Percentiles rank a stretch among this genome's conserved stretches.
Evolutionary conservation across 495 filamentous ascomycete genomes (phyloP).

Genomic region (Hamigera avellanea): DNA sequence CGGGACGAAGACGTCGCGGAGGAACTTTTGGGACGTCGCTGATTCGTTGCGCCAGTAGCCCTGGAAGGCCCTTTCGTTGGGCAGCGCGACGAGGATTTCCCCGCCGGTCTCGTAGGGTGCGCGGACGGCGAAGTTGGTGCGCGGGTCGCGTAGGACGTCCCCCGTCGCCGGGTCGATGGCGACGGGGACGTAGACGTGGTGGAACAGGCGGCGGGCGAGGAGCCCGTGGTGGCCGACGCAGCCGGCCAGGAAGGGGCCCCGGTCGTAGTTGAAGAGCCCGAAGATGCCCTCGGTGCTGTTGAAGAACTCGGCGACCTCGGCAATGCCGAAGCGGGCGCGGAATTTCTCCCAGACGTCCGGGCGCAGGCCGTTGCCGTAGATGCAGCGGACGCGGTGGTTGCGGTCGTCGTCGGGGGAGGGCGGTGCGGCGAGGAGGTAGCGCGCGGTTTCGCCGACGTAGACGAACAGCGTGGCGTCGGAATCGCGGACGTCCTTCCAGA

Average conservation of each 20-base stretch:
- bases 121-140: conserved; percentile 54
- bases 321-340: conserved; percentile 49
- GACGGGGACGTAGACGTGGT: conserved; percentile 51
- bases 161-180: conserved; percentile 56
- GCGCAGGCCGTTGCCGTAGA: conserved; percentile 68
- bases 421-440: conserved; percentile 63
- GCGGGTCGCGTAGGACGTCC: conserved; percentile 48
- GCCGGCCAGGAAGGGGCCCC: conserved; percentile 46
- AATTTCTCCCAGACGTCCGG: conserved; percentile 69
- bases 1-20: conserved; percentile 58
- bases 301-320: conserved; percentile 53
- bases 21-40: conserved; percentile 58
- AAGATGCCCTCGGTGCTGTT: conserved; percentile 56
- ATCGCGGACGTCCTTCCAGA: conserved; percentile 67
- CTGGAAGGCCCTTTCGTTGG: conserved; percentile 45
- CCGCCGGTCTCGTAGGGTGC: conserved; percentile 56
- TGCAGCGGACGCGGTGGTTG: conserved; percentile 51
- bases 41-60: conserved; percentile 59
- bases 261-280: conserved; percentile 42
- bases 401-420: conserved; percentile 51
- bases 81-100: conserved; percentile 62
- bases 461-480: conserved; percentile 57
- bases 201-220: conserved; percentile 36
- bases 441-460: conserved; percentile 74
- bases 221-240: conserved; percentile 65